Conservation (phyloP, 306 rosid species). For the Astragalus glycyphyllos region DNA sequence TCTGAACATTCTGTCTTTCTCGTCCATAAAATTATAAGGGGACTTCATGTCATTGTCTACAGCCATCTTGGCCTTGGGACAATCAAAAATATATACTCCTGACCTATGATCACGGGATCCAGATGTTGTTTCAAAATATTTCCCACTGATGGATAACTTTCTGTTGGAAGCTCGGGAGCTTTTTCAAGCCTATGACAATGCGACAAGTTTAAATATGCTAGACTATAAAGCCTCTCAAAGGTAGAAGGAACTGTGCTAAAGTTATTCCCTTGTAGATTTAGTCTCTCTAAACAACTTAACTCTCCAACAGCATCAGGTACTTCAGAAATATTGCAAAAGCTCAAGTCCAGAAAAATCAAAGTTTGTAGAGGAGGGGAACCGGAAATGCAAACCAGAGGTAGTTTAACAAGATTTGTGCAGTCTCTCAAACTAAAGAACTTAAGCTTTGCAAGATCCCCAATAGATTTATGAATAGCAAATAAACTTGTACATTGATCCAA, state of each 20-base stretch:
- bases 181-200: no score
- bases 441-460: neutral
- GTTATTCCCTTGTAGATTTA: constrained; percentile 23
- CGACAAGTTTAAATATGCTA: constrained; percentile 16
- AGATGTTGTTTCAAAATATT: neutral
- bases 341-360: neutral
- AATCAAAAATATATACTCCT: constrained; percentile 25
- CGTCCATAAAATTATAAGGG: no score
- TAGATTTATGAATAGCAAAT: neutral
- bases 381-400: neutral
- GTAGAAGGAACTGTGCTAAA: neutral
- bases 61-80: neutral
- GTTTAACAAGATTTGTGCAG: neutral
- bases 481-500: neutral
- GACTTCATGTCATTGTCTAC: no score
- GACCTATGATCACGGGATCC: constrained; percentile 10
- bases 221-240: neutral
- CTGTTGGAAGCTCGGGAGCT: no score
- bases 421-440: neutral
- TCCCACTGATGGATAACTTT: neutral
- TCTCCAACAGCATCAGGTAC: constrained; percentile 17
- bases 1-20: no score
- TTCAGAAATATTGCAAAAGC: no score
- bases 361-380: neutral
- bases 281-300: constrained; percentile 1